Conservation (phyloP, 139 green algal species). For the Gonium pectorale region DNA sequence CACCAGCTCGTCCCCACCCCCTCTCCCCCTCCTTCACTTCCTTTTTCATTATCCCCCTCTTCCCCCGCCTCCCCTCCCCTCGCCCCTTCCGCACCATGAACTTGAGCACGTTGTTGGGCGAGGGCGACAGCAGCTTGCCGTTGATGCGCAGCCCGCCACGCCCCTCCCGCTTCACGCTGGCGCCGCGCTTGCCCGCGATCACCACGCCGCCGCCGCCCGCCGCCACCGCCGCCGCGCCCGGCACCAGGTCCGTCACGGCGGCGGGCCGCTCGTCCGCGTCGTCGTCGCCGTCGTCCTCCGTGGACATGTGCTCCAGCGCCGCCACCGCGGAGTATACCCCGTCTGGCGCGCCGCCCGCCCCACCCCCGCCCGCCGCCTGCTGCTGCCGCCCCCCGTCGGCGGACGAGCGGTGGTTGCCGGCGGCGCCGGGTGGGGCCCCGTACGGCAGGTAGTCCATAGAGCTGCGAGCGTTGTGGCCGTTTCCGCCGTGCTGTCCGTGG, state of each 20-base stretch:
- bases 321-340: not conserved
- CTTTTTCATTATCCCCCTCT: no score
- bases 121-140: constrained; percentile 14
- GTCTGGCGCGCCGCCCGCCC: not conserved
- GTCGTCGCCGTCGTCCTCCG: not conserved
- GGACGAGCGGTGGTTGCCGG: not conserved
- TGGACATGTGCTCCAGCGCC: not conserved
- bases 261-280: not conserved
- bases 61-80: no score
- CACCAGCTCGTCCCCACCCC: no score
- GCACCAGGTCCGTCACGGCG: not conserved
- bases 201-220: not conserved
- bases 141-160: not conserved
- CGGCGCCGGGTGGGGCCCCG: not conserved
- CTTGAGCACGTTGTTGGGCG: not conserved
- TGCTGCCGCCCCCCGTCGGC: not conserved
- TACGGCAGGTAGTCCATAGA: not conserved
- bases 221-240: not conserved
- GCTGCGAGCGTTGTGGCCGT: no score
- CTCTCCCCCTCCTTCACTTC: no score
- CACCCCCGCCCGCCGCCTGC: not conserved
- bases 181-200: not conserved
- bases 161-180: not conserved
- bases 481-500: no score
- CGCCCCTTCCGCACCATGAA: constrained; percentile 39